These are phyloP conservation scores for Ustulina deusta DNA, from an alignment of 2,329 filamentous ascomycete genomes.

Conservation along the genomic window DNA sequence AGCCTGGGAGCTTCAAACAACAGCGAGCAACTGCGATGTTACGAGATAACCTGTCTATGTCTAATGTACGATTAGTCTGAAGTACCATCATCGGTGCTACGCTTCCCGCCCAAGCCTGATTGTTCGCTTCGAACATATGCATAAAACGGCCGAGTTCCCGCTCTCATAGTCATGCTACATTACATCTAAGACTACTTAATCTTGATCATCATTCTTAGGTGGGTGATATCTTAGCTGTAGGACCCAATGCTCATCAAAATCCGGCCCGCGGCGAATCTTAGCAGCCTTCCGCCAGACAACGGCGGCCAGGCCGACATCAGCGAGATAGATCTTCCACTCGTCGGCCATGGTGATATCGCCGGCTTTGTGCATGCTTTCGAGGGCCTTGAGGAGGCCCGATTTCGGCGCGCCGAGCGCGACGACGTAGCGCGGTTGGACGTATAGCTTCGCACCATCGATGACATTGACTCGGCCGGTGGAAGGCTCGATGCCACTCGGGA, in stretches of 20 bases:
- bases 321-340: conserved; percentile 84
- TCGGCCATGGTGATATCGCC: conserved; percentile 62
- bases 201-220: conserved; percentile 29
- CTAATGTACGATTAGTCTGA: not conserved
- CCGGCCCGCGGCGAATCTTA: conserved; percentile 83
- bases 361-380: conserved; percentile 69
- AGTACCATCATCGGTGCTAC: not conserved
- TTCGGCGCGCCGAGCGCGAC: conserved; percentile 90
- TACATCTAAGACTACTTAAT: not conserved
- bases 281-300: conserved; percentile 88
- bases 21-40: too few species aligned
- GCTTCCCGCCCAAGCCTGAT: too few species aligned
- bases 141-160: too few species aligned
- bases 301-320: conserved; percentile 86
- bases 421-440: conserved; percentile 84
- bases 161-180: not conserved
- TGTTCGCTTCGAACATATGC: too few species aligned
- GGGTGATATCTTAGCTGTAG: conserved; percentile 71
- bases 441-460: conserved; percentile 81
- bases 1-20: too few species aligned
- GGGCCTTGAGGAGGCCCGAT: conserved; percentile 81
- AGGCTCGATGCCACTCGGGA: conserved; percentile 89
- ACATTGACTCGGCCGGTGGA: conserved; percentile 74
- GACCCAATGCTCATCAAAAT: conserved; percentile 90
- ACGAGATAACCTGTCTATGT: not conserved